Evolutionary conservation across 192 early-diverging fungal species (phyloP), one percentile per base, ranked within the genome.

Genomic region (Coemansia sp.): DNA sequence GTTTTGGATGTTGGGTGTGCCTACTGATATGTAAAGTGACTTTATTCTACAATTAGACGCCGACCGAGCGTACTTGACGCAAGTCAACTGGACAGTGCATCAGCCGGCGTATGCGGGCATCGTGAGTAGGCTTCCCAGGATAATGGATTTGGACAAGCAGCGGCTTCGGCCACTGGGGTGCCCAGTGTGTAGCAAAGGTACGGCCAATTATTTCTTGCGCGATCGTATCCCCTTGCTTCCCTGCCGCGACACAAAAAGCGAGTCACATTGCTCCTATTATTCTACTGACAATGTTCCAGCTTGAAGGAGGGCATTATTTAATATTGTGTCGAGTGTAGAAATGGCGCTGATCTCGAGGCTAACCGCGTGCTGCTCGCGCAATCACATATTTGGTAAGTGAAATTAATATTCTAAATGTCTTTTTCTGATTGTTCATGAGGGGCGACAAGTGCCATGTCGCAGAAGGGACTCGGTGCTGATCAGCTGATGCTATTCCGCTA

Each of bases 361-460:
- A 33, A 49, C 43, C 33, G 72, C 57, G 6, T 47, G 51, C 49
- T 68, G 72, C 31, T 32, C 37, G 22, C 47, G 25, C 30, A 68
- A 62, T 7, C 72, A 76, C 42, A 62, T 68, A 36, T 69, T 68
- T 34, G 65, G 72, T 69, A 75, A 60, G 65, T 60, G 15, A 15
- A 25, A 7, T 3, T 6, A 31, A 31, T 22, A 18, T 11, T 21
- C 9, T 13, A 39, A 5, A 13, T 39, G 37, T 14, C 37, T 7
- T 14, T 13, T 14, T 14, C 14, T 14, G 14, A 17, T 39, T 21
- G 42, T 4, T 23, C 18, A 36, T 22, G 22, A n/a, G 3, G n/a
- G 9, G 7, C 4, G 1, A 38, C 10, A 22, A 52, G 15, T 15
- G 23, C 36, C 3, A 11, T 52, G n/a, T 38, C n/a, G n/a, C n/a